Evolutionary conservation across 768 basidiomycete species (phyloP).

Genomic region (Multifurca ochricompacta): DNA sequence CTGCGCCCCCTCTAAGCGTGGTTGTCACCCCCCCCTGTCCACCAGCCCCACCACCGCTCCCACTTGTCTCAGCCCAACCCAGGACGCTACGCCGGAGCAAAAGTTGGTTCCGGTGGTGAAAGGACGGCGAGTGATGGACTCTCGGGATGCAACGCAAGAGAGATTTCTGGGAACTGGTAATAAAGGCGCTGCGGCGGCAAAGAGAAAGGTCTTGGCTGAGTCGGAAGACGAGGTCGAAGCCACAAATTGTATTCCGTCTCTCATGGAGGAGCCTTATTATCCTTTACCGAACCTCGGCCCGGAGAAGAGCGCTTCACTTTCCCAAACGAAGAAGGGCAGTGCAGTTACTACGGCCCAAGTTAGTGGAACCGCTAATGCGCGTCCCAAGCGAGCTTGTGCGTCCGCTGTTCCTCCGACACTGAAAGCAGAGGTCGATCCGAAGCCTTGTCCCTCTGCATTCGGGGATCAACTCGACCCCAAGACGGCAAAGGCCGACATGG

Average conservation of each 20-base stretch:
- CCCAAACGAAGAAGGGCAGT: not conserved
- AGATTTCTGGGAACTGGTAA: not conserved
- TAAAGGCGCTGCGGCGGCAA: not conserved
- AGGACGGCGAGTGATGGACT: slow-evolving; percentile 15
- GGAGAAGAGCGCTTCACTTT: not conserved
- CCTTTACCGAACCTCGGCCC: not conserved
- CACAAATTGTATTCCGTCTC: not conserved
- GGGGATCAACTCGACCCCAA: not conserved
- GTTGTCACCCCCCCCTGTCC: slow-evolving; percentile 6
- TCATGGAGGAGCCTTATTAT: not conserved
- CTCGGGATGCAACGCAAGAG: slow-evolving; percentile 6
- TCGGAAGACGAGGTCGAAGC: slow-evolving; percentile 9
- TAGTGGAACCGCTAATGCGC: not conserved
- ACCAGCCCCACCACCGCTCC: not conserved
- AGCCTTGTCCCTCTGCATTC: not conserved
- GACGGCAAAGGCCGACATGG: not conserved
- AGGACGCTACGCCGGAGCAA: slow-evolving; percentile 18
- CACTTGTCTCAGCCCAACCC: not conserved
- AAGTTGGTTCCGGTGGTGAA: slow-evolving; percentile 21
- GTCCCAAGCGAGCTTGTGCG: slow-evolving; percentile 1
- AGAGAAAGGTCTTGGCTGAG: slow-evolving; percentile 1
- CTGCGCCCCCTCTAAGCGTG: slow-evolving; percentile 1
- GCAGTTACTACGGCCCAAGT: not conserved
- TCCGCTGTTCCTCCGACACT: not conserved
- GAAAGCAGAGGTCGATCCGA: not conserved